These are phyloP conservation scores for Pyrenochaeta sp. DNA, from an alignment of 2,329 filamentous ascomycete genomes.

Conservation along the genomic window DNA sequence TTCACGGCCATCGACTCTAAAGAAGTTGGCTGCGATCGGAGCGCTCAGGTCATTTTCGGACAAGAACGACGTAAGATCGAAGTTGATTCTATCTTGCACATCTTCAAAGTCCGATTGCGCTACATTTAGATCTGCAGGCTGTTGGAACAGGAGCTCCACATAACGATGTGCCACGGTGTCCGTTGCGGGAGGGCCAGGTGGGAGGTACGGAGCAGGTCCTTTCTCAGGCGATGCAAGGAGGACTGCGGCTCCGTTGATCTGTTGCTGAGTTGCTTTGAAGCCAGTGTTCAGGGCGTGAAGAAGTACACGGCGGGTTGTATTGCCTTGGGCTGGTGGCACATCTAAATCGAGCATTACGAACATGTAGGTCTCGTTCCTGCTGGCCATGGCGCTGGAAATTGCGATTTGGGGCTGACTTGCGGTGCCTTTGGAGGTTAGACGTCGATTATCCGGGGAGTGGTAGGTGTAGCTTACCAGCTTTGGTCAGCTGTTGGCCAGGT, in stretches of 20 bases:
- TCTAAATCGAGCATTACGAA: constrained; percentile 50
- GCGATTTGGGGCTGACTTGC: constrained; percentile 40
- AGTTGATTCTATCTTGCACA: constrained; percentile 32
- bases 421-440: constrained; percentile 32
- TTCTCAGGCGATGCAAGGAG: constrained; percentile 39
- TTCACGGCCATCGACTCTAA: constrained; percentile 44
- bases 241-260: constrained; percentile 24
- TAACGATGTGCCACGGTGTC: constrained; percentile 47
- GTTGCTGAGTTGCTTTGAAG: constrained; percentile 45
- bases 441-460: background rate
- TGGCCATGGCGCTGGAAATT: constrained; percentile 22
- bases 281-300: constrained; percentile 46
- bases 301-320: constrained; percentile 37
- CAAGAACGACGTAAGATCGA: constrained; percentile 42
- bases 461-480: constrained; percentile 31
- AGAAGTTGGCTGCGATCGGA: constrained; percentile 47
- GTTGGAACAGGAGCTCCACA: constrained; percentile 44
- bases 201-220: constrained; percentile 43
- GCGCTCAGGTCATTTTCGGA: constrained; percentile 29
- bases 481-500: constrained; percentile 39
- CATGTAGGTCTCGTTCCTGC: constrained; percentile 36
- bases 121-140: constrained; percentile 37
- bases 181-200: constrained; percentile 43
- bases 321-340: constrained; percentile 36
- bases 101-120: constrained; percentile 32